Base-by-base conservation (phyloP, 2,329 filamentous ascomycete species). In the Tolypocladium tropicale region DNA sequence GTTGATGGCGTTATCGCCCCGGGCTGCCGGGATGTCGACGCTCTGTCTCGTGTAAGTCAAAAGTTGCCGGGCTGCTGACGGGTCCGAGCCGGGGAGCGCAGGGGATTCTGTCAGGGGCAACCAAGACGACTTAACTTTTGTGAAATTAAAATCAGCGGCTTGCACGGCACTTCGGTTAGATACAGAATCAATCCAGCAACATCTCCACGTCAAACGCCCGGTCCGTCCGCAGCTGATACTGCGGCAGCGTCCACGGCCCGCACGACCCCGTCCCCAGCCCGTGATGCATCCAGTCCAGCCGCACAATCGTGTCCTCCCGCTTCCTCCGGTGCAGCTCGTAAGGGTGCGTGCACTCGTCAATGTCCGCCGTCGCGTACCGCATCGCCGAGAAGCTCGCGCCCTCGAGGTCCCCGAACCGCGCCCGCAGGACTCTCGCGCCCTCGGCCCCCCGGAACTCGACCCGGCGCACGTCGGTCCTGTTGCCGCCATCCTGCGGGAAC, bases 401-500 rank as follows among this genome's bases (percentile, higher is more conserved):
- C 2, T 75, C 68, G 18, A 75, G 66, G n/a, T 72, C 69, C 0
- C 74, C 76, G 58, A 76, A 80, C 3, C 70, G 63, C 2, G 76
- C 77, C 10, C 76, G 69, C 52, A 81, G 57, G 18, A 79, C 21
- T 11, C 48, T 58, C 0, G 68, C 62, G 1, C 57, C 67, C 23
- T 63, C 64, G 59, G 65, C 68, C 7, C 65, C 65, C 23, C 67
- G 62, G 55, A 81, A 72, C 65, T 76, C 74, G 4, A 87, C 75
- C 79, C 82, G 86, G 2, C 80, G 73, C 1, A 80, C 79, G 61
- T 88, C 84, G 0, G 80, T 84, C 21, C 82, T 74, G 65, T 88
- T 88, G 0, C 83, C 82, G 34, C 75, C 77, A 57, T 89, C 86
- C 66, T 89, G 86, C 0, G 85, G 86, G 55, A 81, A 84, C 60